Conservation (phyloP, 176 grass and related monocot genomes). For the Hordeum marinum region DNA sequence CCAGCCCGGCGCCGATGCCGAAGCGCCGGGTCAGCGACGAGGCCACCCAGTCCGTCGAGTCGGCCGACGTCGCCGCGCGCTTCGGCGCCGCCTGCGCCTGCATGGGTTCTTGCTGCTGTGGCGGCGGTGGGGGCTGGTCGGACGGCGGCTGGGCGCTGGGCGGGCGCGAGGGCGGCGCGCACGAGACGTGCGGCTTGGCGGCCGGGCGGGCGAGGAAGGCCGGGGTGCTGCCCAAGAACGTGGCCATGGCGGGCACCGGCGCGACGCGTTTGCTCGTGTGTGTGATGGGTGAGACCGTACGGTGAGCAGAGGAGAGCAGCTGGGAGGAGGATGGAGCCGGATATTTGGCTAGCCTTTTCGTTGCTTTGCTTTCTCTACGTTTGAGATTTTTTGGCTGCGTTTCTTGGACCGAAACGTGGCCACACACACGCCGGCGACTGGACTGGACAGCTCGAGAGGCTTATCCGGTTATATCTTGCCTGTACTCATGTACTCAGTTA, state of each 20-base stretch:
- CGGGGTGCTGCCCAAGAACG: constrained; percentile 62
- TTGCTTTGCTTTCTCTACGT: neutral
- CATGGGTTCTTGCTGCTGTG: constrained; percentile 24
- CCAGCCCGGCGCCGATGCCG: constrained; percentile 88
- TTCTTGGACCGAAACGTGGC: constrained; percentile 1
- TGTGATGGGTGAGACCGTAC: neutral
- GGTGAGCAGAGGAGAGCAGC: neutral
- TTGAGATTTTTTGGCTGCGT: neutral
- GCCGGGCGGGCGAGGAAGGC: constrained; percentile 47
- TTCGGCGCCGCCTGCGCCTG: constrained; percentile 20
- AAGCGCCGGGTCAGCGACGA: constrained; percentile 84
- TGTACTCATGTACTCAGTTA: too few relatives aligned
- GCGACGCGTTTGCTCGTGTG: neutral
- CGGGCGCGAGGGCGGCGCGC: constrained; percentile 51
- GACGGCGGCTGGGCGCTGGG: constrained; percentile 33
- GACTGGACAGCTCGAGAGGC: neutral
- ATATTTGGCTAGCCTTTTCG: neutral
- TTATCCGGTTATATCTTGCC: constrained; percentile 20
- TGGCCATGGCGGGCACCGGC: constrained; percentile 43
- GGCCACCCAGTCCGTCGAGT: constrained; percentile 87
- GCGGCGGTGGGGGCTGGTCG: constrained; percentile 18
- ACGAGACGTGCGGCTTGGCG: constrained; percentile 66
- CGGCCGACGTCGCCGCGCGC: constrained; percentile 31
- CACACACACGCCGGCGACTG: constrained; percentile 10
- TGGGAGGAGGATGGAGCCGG: neutral